phyloP scores from a whole-genome alignment of 768 basidiomycete genomes.

The Pleurotus pulmonarius region DNA sequence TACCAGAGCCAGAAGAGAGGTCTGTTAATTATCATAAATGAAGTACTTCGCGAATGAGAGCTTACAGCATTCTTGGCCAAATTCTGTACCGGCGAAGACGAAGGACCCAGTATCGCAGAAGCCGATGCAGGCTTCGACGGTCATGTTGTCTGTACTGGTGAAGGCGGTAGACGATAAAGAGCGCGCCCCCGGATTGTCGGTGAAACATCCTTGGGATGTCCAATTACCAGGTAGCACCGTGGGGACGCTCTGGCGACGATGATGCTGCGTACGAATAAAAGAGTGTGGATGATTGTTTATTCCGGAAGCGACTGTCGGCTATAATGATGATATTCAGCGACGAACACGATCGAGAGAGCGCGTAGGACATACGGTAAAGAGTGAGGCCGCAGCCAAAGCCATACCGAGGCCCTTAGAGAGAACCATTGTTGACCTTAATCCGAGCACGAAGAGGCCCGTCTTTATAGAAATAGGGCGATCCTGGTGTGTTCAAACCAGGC shows the following conservation, averaged over 20 bases:
- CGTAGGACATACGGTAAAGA: conserved; percentile 33
- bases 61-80: conserved; percentile 21
- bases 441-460: not conserved
- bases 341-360: conserved; percentile 3
- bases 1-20: conserved; percentile 19
- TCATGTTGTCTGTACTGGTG: conserved; percentile 52
- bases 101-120: conserved; percentile 46
- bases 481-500: conserved; percentile 1
- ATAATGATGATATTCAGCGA: conserved; percentile 2
- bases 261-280: conserved; percentile 19
- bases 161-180: conserved; percentile 50
- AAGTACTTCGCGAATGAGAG: conserved; percentile 1
- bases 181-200: conserved; percentile 55
- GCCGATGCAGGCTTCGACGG: conserved; percentile 46
- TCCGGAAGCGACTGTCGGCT: conserved; percentile 22
- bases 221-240: conserved; percentile 48
- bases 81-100: conserved; percentile 72
- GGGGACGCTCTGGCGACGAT: conserved; percentile 39
- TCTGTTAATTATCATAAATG: not conserved
- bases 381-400: conserved; percentile 27
- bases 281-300: conserved; percentile 14
- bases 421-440: conserved; percentile 4
- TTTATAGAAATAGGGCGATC: conserved; percentile 4
- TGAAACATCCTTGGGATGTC: conserved; percentile 60
- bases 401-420: conserved; percentile 20